Conservation (phyloP, 192 early-diverging fungal genomes). For the Polychytrium aggregatum region DNA sequence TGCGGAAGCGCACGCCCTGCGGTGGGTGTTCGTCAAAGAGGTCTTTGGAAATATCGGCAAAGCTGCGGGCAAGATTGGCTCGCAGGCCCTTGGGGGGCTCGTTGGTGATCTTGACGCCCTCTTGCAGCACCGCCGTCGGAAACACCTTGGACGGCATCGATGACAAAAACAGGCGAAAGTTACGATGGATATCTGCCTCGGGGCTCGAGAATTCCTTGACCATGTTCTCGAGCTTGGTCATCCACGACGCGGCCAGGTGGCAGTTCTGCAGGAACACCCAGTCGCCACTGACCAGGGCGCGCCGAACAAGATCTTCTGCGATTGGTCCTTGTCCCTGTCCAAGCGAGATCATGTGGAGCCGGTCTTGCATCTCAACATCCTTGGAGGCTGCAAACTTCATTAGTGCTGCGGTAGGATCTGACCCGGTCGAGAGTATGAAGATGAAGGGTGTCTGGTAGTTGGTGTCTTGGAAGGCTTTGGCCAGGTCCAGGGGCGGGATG, state of each 20-base stretch:
- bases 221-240: conserved; percentile 37
- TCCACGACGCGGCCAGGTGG: conserved; percentile 53
- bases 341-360: conserved; percentile 52
- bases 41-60: conserved; percentile 42
- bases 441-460: conserved; percentile 34
- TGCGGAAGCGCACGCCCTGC: conserved; percentile 40
- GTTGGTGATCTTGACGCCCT: conserved; percentile 52
- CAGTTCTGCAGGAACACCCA: conserved; percentile 59
- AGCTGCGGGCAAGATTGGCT: conserved; percentile 45
- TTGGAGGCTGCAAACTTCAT: conserved; percentile 45
- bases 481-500: conserved; percentile 42
- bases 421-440: conserved; percentile 53
- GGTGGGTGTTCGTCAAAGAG: conserved; percentile 46
- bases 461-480: conserved; percentile 46
- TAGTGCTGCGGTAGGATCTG: conserved; percentile 41
- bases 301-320: conserved; percentile 42
- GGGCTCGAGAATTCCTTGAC: conserved; percentile 41
- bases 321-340: conserved; percentile 53
- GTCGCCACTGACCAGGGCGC: conserved; percentile 33
- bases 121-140: conserved; percentile 44
- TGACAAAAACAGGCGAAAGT: conserved; percentile 45
- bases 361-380: conserved; percentile 42
- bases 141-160: conserved; percentile 56
- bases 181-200: conserved; percentile 36
- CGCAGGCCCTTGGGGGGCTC: conserved; percentile 53